Conservation (phyloP, 164 flowering plant species). For the Vitis vinifera region DNA sequence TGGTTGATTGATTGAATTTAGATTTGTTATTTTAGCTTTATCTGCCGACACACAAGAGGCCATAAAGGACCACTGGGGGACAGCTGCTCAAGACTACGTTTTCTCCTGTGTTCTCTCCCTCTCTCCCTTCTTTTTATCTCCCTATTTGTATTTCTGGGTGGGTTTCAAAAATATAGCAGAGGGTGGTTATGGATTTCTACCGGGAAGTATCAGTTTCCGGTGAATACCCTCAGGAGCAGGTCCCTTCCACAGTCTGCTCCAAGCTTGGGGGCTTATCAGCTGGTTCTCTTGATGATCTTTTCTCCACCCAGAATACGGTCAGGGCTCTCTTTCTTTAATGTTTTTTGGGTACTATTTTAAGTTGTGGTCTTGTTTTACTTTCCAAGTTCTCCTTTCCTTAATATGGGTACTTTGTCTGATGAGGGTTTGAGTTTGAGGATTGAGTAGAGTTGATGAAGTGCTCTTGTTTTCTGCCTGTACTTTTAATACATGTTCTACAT, state of each 20-base stretch:
- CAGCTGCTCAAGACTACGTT: neutral
- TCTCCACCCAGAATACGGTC: constrained; percentile 39
- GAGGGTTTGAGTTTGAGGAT: neutral
- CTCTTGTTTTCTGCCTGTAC: neutral
- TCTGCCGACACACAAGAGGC: constrained; percentile 55
- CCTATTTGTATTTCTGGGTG: constrained; percentile 5
- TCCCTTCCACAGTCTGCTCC: constrained; percentile 22
- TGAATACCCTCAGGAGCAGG: constrained; percentile 27
- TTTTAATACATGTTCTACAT: neutral
- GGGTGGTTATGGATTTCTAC: constrained; percentile 41
- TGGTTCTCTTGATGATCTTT: constrained; percentile 40
- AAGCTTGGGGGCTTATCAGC: constrained; percentile 16
- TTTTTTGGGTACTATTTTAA: neutral
- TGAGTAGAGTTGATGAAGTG: neutral
- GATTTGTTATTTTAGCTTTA: constrained; percentile 24
- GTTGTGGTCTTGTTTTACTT: neutral
- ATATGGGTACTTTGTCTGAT: no score
- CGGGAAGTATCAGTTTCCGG: constrained; percentile 41
- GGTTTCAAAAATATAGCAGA: neutral
- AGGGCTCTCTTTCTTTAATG: neutral
- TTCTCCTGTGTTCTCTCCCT: neutral
- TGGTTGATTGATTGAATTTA: constrained; percentile 13
- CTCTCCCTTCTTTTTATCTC: constrained; percentile 8
- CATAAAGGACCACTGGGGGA: constrained; percentile 10
- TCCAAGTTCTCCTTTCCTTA: neutral